Evolutionary conservation across 305 asterid genomes (phyloP).

Genomic region (Solanum hybrid): DNA sequence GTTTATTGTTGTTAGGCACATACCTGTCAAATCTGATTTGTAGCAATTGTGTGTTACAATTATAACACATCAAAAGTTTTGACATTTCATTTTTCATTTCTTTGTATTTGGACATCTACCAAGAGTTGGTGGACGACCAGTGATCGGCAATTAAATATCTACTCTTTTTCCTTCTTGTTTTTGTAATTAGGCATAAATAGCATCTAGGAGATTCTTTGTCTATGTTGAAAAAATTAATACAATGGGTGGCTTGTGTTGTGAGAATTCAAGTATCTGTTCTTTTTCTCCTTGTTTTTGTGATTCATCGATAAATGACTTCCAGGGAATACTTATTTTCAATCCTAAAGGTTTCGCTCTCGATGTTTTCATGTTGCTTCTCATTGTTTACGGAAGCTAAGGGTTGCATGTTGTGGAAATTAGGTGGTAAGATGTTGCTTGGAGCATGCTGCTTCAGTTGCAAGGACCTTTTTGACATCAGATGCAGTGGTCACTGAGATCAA

Average conservation of each 20-base stretch:
- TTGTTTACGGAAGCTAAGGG: background rate
- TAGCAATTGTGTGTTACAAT: background rate
- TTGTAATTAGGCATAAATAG: background rate
- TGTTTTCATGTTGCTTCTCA: background rate
- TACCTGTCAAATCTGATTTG: background rate
- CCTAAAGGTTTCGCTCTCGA: background rate
- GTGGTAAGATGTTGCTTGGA: conserved; percentile 46
- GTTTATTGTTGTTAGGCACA: background rate
- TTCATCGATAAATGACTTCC: background rate
- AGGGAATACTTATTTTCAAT: background rate
- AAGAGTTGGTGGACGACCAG: background rate
- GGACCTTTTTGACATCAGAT: conserved; percentile 38
- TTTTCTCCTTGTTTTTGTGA: background rate
- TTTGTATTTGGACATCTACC: background rate
- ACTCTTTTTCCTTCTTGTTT: background rate
- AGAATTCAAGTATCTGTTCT: background rate
- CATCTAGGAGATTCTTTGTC: background rate
- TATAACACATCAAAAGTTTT: background rate
- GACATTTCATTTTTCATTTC: background rate
- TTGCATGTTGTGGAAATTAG: conserved; percentile 14
- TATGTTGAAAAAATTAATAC: background rate
- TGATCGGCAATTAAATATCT: background rate
- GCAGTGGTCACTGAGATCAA: conserved; percentile 36
- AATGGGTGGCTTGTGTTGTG: background rate
- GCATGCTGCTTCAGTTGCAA: conserved; percentile 44